phyloP scores from a whole-genome alignment of 2,329 filamentous ascomycete genomes.

The Colletotrichum aenigma region DNA sequence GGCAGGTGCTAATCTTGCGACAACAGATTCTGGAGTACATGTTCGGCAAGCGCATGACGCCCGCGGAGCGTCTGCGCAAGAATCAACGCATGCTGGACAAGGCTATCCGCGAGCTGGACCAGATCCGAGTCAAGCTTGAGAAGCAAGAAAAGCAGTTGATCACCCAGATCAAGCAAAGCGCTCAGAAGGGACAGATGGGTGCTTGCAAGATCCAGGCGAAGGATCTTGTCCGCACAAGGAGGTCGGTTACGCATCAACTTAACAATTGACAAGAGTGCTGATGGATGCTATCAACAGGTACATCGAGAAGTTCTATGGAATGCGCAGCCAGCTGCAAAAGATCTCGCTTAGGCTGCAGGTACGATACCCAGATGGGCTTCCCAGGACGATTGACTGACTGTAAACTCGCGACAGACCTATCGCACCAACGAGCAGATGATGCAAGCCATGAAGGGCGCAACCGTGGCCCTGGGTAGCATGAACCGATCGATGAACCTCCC shows the following conservation, averaged over 20 bases:
- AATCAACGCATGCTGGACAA: conserved; percentile 97
- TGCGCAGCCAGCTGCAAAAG: conserved; percentile 96
- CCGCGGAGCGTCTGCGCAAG: conserved; percentile 86
- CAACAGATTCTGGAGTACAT: conserved; percentile 96
- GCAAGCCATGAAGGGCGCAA: conserved; percentile 99
- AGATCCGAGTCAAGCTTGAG: conserved; percentile 93
- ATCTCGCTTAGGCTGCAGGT: conserved; percentile 95
- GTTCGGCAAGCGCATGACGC: conserved; percentile 99
- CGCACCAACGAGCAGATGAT: conserved; percentile 99
- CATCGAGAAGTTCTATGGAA: conserved; percentile 97
- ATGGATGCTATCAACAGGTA: conserved; percentile 60
- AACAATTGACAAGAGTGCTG: not conserved
- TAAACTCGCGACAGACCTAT: conserved; percentile 70
- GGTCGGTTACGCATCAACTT: conserved; percentile 47
- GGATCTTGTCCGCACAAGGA: conserved; percentile 89
- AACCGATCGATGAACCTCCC: conserved; percentile 98
- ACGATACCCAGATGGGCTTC: conserved; percentile 20
- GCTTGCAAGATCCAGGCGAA: conserved; percentile 98
- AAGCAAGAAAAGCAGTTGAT: conserved; percentile 98
- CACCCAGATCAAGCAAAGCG: conserved; percentile 95
- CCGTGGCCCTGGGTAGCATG: conserved; percentile 92
- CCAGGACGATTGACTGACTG: not conserved
- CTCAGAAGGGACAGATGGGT: conserved; percentile 98
- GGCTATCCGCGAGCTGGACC: conserved; percentile 93
- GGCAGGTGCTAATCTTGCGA: conserved; percentile 17